Evolutionary conservation across 805 yeast genomes (phyloP).

Genomic region (Candida namnaoensis): DNA sequence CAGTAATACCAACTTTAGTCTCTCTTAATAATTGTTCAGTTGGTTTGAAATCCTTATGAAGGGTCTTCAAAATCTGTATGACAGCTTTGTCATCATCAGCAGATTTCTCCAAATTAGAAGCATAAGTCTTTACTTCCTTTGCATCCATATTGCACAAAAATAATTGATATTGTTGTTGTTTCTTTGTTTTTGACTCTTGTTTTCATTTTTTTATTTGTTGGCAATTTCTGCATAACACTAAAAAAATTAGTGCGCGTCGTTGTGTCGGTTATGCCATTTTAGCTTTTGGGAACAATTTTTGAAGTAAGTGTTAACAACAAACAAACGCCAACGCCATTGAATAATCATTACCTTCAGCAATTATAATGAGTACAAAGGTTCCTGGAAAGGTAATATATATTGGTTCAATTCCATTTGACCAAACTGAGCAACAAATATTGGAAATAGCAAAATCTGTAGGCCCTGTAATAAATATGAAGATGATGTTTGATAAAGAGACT

Average conservation of each 20-base stretch:
- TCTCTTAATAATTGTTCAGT: conserved; percentile 79
- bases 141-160: conserved; percentile 57
- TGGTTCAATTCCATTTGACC: conserved; percentile 88
- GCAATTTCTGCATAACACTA: no score
- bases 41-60: conserved; percentile 70
- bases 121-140: conserved; percentile 63
- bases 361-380: conserved; percentile 5
- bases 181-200: no score
- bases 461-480: conserved; percentile 67
- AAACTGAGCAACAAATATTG: conserved; percentile 86
- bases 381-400: conserved; percentile 52
- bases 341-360: no score
- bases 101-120: conserved; percentile 68
- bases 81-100: conserved; percentile 49
- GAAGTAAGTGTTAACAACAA: no score
- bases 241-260: no score
- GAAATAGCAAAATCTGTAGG: conserved; percentile 85
- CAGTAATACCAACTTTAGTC: conserved; percentile 96
- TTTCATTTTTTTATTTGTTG: no score
- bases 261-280: no score
- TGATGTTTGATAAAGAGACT: conserved; percentile 80
- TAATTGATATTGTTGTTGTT: no score
- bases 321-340: no score
- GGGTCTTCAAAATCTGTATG: conserved; percentile 51
- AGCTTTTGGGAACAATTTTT: no score